Conservation (phyloP, 768 basidiomycete genomes). For the Tephrocybe sp. region DNA sequence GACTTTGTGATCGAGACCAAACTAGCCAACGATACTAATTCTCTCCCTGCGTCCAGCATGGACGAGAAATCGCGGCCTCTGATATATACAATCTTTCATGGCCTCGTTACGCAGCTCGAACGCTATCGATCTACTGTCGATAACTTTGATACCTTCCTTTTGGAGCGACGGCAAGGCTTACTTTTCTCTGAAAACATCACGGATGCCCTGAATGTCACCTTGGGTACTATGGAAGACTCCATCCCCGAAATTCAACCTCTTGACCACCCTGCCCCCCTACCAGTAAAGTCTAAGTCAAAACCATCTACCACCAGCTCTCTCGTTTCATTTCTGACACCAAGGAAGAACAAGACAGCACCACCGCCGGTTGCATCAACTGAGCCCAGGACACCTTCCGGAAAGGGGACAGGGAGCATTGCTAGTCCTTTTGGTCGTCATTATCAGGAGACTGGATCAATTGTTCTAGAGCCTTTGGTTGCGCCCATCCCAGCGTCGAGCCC, state of each 20-base stretch:
- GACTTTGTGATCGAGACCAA: conserved; percentile 72
- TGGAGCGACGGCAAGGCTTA: conserved; percentile 84
- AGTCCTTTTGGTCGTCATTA: conserved; percentile 89
- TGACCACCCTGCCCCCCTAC: conserved; percentile 32
- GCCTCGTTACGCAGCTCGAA: conserved; percentile 79
- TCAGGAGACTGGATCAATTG: conserved; percentile 66
- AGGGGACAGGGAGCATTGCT: conserved; percentile 45
- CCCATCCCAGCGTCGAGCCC: conserved; percentile 55
- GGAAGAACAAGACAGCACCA: conserved; percentile 51
- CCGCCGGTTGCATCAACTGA: conserved; percentile 35
- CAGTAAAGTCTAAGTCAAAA: conserved; percentile 48
- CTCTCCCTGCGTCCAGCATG: conserved; percentile 63
- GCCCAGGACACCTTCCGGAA: conserved; percentile 44
- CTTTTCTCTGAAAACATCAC: conserved; percentile 89
- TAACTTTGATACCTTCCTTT: conserved; percentile 79
- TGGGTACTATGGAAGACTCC: conserved; percentile 59
- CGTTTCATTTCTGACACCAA: conserved; percentile 78
- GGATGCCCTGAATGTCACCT: conserved; percentile 75
- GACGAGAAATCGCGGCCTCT: conserved; percentile 75
- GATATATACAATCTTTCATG: conserved; percentile 76
- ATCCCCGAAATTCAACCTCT: conserved; percentile 23
- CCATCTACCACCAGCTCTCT: conserved; percentile 56
- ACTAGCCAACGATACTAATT: conserved; percentile 53
- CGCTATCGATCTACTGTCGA: conserved; percentile 72
- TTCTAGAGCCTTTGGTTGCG: conserved; percentile 68